phyloP scores from a whole-genome alignment of 73 alveolate genomes.

The Paramecium sonneborni region DNA sequence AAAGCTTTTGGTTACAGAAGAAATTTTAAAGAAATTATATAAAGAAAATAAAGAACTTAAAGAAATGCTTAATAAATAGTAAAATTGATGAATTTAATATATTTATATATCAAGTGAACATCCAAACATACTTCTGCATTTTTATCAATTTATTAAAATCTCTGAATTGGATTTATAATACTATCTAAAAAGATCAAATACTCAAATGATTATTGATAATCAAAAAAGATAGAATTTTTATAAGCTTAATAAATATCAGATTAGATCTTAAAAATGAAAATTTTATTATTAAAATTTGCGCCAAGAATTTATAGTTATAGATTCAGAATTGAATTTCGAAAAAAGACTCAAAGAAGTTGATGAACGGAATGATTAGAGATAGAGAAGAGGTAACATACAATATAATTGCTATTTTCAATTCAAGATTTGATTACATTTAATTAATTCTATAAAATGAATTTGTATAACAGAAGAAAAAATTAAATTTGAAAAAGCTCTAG shows the following conservation, averaged over 20 bases:
- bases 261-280: background rate
- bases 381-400: slow-evolving; percentile 19
- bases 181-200: background rate
- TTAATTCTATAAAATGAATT: background rate
- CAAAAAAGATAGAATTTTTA: background rate
- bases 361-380: slow-evolving; percentile 25
- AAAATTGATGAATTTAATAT: background rate
- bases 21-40: background rate
- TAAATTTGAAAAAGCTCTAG: slow-evolving; percentile 39
- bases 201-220: background rate
- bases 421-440: slow-evolving; percentile 51
- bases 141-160: background rate
- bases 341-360: slow-evolving; percentile 43
- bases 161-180: background rate
- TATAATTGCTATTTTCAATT: slow-evolving; percentile 55
- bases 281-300: background rate
- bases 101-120: background rate
- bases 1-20: background rate
- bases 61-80: background rate
- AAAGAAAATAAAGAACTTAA: background rate
- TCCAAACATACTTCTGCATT: background rate
- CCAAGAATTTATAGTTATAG: slow-evolving; percentile 21
- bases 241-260: background rate
- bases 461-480: slow-evolving; percentile 54
- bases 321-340: slow-evolving; percentile 29